Base-by-base conservation (phyloP, 805 yeast species). In the Lipomyces kockii region DNA sequence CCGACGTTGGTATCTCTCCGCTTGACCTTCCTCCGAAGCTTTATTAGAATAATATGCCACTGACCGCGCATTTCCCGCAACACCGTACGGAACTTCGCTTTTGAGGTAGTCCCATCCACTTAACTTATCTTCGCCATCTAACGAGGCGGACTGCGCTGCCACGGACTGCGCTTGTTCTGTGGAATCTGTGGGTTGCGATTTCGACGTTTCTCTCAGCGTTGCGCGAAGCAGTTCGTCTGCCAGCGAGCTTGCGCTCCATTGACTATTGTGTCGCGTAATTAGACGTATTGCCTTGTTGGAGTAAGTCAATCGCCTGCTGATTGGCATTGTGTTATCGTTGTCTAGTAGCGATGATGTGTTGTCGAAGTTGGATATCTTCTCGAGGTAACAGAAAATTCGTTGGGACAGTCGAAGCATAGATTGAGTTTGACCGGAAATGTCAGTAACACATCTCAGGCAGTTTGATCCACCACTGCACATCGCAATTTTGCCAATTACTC, bases 71-170 rank as follows among this genome's bases (percentile, higher is more conserved):
- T 43, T 43, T 43, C 49, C 49, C 3, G 49, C 49, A 43, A 43
- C 49, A 7, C 49, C 49, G 20, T 43, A 25, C 43, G 61, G 61
- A 12, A 46, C 55, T 29, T 58, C 54, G 39, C 32, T 29, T 22
- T 29, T 27, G 35, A 58, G 55, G 55, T 58, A 49, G 2, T 34
- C 52, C 61, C 61, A 58, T 14, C 32, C 43, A 11, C 51, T n/a
- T 37, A 32, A 53, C 12, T 20, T 54, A n/a, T 34, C 34, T 27
- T n/a, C 34, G 7, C 20, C 22, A 12, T 27, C 12, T 11, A n/a
- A 22, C 32, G 34, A 6, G 22, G 60, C 29, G 22, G 51, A 12
- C 52, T 20, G 14, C 22, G 22, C 27, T 35, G 25, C 29, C 52
- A 12, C n/a, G 52, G 60, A 25, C 17, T 20, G 25, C 17, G 51